Evolutionary conservation across 441 rosid species (phyloP), one percentile per base, ranked within the genome.

Genomic region (Omphalea diandra): DNA sequence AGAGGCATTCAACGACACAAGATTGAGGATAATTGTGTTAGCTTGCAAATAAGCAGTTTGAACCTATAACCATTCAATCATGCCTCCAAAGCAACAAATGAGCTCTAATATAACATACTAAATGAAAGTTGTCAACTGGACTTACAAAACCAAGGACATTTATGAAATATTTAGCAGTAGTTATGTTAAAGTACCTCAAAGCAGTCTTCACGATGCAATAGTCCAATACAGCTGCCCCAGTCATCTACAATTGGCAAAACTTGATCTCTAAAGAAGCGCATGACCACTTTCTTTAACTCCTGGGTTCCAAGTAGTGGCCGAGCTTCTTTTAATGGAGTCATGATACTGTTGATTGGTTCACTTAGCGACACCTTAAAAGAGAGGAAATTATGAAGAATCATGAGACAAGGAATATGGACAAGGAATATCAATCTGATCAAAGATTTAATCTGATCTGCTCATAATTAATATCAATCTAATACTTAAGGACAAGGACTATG

Each of bases 161-260:
- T 5, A 15, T 32, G 14, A 50, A 65, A 17, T 33, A 38, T 62
- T 50, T 29, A 65, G 61, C 33, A 43, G 65, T 29, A 75, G 68
- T n/a, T 69, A 9, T 11, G 4, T 15, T 12, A 55, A 60, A 73
- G 58, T 69, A 88, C 94, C 84, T 87, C 84, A 61, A 12, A 75
- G 82, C 94, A 90, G 71, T 89, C 94, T 73, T 86, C 85, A 12
- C 87, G 85, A 73, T 90, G 90, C 90, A 89, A 77, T 24, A 89
- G 78, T 61, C 97, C 93, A 24, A 85, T 61, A 68, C 91, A 90
- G 81, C 79, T 73, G 72, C 86, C 93, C 84, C 90, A 67, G 20
- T 88, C 93, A 68, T 90, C 93, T 55, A 88, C 50, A 64, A 87
- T 73, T 57, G 97, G 90, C 66, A 90, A 85, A 69, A 84, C 88